Percentiles rank a stretch among this genome's conserved stretches.
Evolutionary conservation across 768 basidiomycete genomes (phyloP).

Genomic region (Asterophora lycoperdoides): DNA sequence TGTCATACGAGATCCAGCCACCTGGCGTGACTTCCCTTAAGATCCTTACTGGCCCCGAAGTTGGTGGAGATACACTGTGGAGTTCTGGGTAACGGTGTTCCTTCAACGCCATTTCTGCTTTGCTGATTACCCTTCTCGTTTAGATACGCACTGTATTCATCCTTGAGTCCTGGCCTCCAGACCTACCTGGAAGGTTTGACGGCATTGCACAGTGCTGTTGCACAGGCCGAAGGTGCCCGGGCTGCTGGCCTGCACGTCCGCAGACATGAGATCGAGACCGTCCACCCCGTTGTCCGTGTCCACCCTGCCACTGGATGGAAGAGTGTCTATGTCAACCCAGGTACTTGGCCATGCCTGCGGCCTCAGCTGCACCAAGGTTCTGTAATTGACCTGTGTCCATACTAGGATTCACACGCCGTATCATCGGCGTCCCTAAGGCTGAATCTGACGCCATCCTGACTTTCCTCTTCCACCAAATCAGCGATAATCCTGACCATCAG

Average conservation of each 20-base stretch:
- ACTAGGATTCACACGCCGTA: conserved; percentile 80
- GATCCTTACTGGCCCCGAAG: conserved; percentile 62
- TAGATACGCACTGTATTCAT: conserved; percentile 82
- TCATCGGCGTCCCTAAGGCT: conserved; percentile 74
- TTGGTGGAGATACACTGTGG: conserved; percentile 80
- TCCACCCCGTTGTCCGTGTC: conserved; percentile 81
- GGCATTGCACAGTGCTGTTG: conserved; percentile 73
- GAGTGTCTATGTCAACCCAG: conserved; percentile 77
- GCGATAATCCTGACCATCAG: conserved; percentile 67
- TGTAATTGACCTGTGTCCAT: conserved; percentile 1
- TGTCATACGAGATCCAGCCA: conserved; percentile 79
- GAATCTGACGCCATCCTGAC: conserved; percentile 72
- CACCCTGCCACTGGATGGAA: conserved; percentile 86
- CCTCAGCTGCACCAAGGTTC: neutral
- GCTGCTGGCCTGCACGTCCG: conserved; percentile 69
- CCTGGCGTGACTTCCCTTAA: conserved; percentile 77
- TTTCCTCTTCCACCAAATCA: conserved; percentile 70
- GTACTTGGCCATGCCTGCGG: conserved; percentile 29
- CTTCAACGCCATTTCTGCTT: neutral
- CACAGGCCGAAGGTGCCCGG: conserved; percentile 71
- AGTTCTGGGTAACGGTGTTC: conserved; percentile 56
- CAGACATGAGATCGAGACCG: conserved; percentile 59
- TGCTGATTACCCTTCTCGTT: neutral
- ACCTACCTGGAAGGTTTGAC: conserved; percentile 69
- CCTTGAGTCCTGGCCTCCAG: conserved; percentile 70